These are phyloP conservation scores for Cordyceps cicadae DNA, from an alignment of 2,329 filamentous ascomycete genomes.

Conservation along the genomic window DNA sequence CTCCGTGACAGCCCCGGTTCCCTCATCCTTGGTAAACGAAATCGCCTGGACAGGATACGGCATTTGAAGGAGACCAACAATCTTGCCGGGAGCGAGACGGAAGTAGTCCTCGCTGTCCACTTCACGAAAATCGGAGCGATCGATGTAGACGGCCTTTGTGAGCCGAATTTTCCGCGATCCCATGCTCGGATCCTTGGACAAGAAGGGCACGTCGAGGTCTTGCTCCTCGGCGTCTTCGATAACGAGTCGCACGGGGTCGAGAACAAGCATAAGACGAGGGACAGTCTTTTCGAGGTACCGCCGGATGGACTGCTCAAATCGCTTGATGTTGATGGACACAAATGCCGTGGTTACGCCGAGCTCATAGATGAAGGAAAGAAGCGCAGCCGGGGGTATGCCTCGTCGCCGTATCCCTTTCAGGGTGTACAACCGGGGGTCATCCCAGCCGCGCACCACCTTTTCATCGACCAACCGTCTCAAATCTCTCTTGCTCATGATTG, in stretches of 20 bases:
- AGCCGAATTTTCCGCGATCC: constrained; percentile 54
- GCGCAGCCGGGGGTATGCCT: constrained; percentile 79
- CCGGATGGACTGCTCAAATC: constrained; percentile 77
- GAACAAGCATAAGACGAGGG: constrained; percentile 78
- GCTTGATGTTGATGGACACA: constrained; percentile 68
- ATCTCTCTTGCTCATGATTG: constrained; percentile 68
- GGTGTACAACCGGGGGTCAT: constrained; percentile 85
- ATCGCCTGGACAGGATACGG: constrained; percentile 59
- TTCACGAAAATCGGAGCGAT: constrained; percentile 66
- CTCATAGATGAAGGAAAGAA: constrained; percentile 83
- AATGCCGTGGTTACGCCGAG: constrained; percentile 82
- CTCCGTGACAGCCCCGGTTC: constrained; percentile 51
- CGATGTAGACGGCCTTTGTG: constrained; percentile 76
- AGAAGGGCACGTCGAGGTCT: constrained; percentile 68
- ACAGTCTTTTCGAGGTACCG: constrained; percentile 82
- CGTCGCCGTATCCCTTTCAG: constrained; percentile 74
- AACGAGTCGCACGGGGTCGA: constrained; percentile 74
- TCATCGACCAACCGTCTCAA: constrained; percentile 63
- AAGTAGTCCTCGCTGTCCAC: constrained; percentile 63
- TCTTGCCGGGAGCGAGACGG: constrained; percentile 63
- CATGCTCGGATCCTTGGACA: constrained; percentile 68
- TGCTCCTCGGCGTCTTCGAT: constrained; percentile 64
- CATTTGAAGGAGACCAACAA: constrained; percentile 60
- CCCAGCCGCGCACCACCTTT: constrained; percentile 76
- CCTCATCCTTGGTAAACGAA: constrained; percentile 54